These are phyloP conservation scores for Suillus decipiens DNA, from an alignment of 768 basidiomycete genomes.

Conservation along the genomic window DNA sequence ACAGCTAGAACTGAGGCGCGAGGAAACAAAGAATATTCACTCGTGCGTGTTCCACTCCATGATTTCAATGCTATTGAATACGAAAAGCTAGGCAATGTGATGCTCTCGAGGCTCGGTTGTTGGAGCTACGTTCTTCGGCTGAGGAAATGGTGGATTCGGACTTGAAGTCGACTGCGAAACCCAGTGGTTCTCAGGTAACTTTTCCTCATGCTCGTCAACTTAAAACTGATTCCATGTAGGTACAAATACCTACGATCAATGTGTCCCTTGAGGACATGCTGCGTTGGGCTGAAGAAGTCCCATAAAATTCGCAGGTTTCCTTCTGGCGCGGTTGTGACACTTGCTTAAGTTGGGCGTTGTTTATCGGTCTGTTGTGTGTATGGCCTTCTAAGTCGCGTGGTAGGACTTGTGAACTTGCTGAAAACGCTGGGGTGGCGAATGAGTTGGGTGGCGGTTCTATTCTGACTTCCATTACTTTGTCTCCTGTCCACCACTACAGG, in stretches of 20 bases:
- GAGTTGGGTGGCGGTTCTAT: neutral
- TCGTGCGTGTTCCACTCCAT: conserved; percentile 45
- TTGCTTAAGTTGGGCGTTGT: neutral
- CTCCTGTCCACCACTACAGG: neutral
- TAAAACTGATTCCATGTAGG: neutral
- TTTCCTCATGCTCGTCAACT: neutral
- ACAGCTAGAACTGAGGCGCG: conserved; percentile 71
- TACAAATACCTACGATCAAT: neutral
- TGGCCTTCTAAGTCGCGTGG: neutral
- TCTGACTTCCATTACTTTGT: neutral
- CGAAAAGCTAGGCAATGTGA: conserved; percentile 63
- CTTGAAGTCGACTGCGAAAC: neutral
- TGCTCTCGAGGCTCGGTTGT: conserved; percentile 61
- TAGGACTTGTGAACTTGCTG: neutral
- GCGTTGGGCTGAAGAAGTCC: conserved; percentile 58
- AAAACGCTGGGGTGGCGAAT: neutral
- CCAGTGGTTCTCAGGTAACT: neutral
- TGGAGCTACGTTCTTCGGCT: conserved; percentile 45
- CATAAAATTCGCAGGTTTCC: conserved; percentile 15
- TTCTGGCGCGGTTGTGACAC: neutral
- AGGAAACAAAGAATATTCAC: conserved; percentile 72
- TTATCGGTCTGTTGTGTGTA: too few relatives aligned
- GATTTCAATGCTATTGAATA: neutral
- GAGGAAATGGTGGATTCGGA: conserved; percentile 18
- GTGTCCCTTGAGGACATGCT: conserved; percentile 44